Base-by-base conservation (phyloP, 169 alveolate genomes). In the Eimeria sp. region DNA sequence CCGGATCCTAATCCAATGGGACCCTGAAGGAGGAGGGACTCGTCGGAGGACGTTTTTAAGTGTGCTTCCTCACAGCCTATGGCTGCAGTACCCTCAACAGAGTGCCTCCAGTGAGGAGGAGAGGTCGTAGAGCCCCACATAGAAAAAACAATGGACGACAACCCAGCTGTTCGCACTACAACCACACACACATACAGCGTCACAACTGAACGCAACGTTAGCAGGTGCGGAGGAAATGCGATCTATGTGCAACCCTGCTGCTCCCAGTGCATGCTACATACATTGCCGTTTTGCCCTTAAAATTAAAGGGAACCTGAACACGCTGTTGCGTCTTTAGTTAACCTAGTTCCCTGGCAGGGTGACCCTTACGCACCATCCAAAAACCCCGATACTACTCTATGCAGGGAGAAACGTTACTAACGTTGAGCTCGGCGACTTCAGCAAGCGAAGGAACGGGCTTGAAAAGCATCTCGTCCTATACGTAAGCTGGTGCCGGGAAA, bases 71-170 rank as follows among this genome's bases (percentile, higher is more conserved):
- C 91, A 16, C 91, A 51, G 67, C 10, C 47, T 14, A 57, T 57
- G 20, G 91, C 5, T 57, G 91, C 30, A 13, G 91, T 1, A 22
- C 75, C 91, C 40, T 57, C 91, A 27, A n/a, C 34, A 30, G 73
- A 57, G 76, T 51, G 63, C 73, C 91, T 57, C 91, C 91, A 83
- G 22, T 61, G 72, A 54, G 73, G 67, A 57, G 91, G 73, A 57
- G 91, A 54, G 34, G 75, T 57, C 40, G 57, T 57, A 51, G 91
- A 34, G 40, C 57, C 75, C 91, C 91, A 83, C 91, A 83, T 83
- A 78, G 65, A 51, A 78, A 51, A 47, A 51, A 78, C 61, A 49
- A n/a, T 22, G 63, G 67, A 45, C 47, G 47, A 4, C 51, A 73
- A 73, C 51, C 54, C 27, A 73, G 34, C 34, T 3, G n/a, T 73